Evolutionary conservation across 2,329 filamentous ascomycete species (phyloP), one percentile per base, ranked within the genome.

Genomic region (Colletotrichum truncatum): DNA sequence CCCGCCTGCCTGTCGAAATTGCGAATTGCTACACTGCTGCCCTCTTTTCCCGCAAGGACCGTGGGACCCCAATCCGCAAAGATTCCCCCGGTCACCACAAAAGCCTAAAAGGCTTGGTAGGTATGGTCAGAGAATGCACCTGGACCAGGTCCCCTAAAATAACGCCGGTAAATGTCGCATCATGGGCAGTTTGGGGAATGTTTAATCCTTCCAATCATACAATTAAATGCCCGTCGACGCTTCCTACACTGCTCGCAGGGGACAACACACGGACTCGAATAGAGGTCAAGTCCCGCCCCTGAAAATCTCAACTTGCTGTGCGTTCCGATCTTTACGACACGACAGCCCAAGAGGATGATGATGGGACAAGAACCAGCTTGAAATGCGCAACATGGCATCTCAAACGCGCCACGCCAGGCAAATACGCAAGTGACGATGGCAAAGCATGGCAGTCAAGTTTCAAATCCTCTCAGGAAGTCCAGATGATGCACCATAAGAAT

Each of bases 1-100:
- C 57, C 62, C 49, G 32, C 51, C 23, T 65, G 49, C 57, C 62
- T 41, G 32, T 55, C 23, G 41, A 65, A 43, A 65, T 65, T 65
- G 43, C 57, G 62, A 65, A 65, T 62, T 23, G 62, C 57, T 32
- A n/a, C 26, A 23, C 54, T 11, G 36, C 36, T 59, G 45, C 54
- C 60, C 32, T 51, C 48, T 61, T 49, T 26, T 45, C 60, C 52
- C 36, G 28, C 30, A 21, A 45, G 36, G 25, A 48, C 52, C 25
- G 11, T 25, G 41, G 18, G 10, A 18, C 12, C 49, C 48, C 45
- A 60, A 60, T 48, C 48, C 61, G 11, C 49, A 41, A 55, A 25
- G 25, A 26, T 43, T n/a, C n/a, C 62, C 57, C 62, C 18, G 34
- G 49, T 49, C 41, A 43, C 32, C 16, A 32, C 6, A 41, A 55